phyloP scores from a whole-genome alignment of 1,284 basidiomycete genomes.

The Trichosporon ovoides region DNA sequence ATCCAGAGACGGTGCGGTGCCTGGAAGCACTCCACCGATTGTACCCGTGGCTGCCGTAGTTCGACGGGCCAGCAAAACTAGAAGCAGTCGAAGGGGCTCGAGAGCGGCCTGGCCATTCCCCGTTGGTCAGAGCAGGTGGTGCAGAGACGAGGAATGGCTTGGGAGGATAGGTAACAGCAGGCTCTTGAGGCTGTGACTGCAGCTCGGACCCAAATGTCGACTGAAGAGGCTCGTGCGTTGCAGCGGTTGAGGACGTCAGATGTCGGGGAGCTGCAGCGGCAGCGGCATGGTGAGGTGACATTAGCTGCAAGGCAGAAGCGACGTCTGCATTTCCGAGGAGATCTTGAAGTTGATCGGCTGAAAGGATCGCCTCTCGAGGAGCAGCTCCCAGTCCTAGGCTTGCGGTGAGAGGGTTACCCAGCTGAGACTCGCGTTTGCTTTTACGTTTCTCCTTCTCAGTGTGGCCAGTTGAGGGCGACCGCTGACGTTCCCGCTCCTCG shows the following conservation, averaged over 20 bases:
- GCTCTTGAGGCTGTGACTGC: conserved; percentile 4
- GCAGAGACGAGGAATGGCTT: conserved; percentile 37
- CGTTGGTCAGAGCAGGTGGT: conserved; percentile 32
- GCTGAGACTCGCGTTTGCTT: neutral
- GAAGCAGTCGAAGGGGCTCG: neutral
- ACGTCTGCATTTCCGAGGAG: conserved; percentile 39
- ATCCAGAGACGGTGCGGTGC: conserved; percentile 4
- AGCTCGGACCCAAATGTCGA: neutral
- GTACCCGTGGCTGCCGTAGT: neutral
- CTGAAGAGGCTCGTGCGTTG: neutral
- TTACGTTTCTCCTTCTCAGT: conserved; percentile 3
- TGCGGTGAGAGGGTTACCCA: conserved; percentile 21
- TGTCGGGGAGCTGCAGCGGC: neutral
- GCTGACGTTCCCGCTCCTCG: neutral
- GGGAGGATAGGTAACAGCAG: conserved; percentile 8
- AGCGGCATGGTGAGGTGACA: conserved; percentile 9
- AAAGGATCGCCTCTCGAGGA: conserved; percentile 24
- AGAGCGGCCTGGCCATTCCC: conserved; percentile 17
- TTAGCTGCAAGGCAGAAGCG: conserved; percentile 33
- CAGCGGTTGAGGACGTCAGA: neutral
- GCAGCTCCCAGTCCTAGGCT: conserved; percentile 31
- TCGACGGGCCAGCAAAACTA: neutral
- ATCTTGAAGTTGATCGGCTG: conserved; percentile 37
- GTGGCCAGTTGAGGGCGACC: neutral
- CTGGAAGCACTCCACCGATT: neutral